phyloP scores from a whole-genome alignment of 2,329 filamentous ascomycete genomes.

The Coleophoma cylindrospora region DNA sequence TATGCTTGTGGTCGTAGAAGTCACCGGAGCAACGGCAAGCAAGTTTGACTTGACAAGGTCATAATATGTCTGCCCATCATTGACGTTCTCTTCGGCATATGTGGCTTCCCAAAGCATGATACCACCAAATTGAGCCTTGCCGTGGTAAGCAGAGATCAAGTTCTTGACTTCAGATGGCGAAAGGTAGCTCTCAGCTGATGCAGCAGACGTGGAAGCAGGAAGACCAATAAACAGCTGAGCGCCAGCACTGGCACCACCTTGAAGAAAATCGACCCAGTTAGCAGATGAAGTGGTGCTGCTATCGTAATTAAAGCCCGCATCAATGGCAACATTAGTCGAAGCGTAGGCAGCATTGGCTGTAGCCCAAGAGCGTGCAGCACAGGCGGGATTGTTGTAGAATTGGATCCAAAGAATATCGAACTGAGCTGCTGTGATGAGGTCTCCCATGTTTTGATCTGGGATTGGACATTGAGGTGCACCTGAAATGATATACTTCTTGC shows the following conservation, averaged over 20 bases:
- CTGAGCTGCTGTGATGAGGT: slow-evolving; percentile 16
- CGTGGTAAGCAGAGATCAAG: slow-evolving; percentile 16
- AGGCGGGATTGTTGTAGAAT: slow-evolving; percentile 25
- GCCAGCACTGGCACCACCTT: slow-evolving; percentile 13
- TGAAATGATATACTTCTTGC: slow-evolving; percentile 25
- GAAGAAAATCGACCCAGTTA: slow-evolving; percentile 15
- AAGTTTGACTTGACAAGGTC: slow-evolving; percentile 14
- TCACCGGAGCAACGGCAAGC: neutral
- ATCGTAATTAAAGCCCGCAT: slow-evolving; percentile 18
- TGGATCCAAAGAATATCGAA: slow-evolving; percentile 28
- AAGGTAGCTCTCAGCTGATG: slow-evolving; percentile 13
- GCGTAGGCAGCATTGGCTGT: slow-evolving; percentile 5
- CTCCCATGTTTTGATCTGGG: slow-evolving; percentile 24
- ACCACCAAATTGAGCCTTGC: slow-evolving; percentile 22
- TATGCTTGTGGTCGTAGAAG: slow-evolving; percentile 1
- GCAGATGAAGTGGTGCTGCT: neutral
- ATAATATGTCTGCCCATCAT: slow-evolving; percentile 10
- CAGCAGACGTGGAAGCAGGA: slow-evolving; percentile 10
- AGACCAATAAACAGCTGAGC: slow-evolving; percentile 26
- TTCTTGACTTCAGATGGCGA: slow-evolving; percentile 14
- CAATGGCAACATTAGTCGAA: neutral
- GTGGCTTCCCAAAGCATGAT: slow-evolving; percentile 28
- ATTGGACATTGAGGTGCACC: slow-evolving; percentile 26
- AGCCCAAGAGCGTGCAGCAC: slow-evolving; percentile 20
- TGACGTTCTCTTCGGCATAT: slow-evolving; percentile 12